These are phyloP conservation scores for Hebeloma cylindrosporum DNA, from an alignment of 768 basidiomycete species.

Conservation along the genomic window DNA sequence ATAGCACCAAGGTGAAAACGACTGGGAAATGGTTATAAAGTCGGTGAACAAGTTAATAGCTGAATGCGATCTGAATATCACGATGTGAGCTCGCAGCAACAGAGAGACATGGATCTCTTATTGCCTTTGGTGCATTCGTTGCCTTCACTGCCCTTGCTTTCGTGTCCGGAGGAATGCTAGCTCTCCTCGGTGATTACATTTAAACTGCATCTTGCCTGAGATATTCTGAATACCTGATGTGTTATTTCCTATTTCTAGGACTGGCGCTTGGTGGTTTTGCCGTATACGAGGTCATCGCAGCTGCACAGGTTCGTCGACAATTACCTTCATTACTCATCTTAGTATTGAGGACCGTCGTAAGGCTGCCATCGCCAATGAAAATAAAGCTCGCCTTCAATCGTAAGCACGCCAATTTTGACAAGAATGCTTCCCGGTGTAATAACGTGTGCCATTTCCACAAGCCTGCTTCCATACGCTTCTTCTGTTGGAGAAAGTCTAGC, in stretches of 20 bases:
- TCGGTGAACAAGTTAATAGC: constrained; percentile 1
- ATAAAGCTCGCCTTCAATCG: neutral
- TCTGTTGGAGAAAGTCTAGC: neutral
- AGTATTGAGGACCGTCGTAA: neutral
- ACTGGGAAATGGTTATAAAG: constrained; percentile 2
- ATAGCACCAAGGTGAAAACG: constrained; percentile 1
- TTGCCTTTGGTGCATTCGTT: constrained; percentile 1
- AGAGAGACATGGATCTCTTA: neutral
- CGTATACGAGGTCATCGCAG: neutral
- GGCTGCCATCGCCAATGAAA: neutral
- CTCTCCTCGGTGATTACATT: neutral
- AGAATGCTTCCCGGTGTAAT: neutral
- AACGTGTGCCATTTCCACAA: neutral
- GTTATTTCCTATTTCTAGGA: no score
- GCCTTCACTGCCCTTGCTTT: neutral
- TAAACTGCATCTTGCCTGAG: neutral
- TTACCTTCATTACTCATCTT: neutral
- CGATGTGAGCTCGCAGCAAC: neutral
- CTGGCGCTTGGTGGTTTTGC: neutral
- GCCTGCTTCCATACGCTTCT: neutral
- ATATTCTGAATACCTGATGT: neutral
- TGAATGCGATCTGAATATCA: constrained; percentile 1
- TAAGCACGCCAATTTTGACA: no score
- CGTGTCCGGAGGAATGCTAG: constrained; percentile 2
- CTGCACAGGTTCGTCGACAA: neutral